These are phyloP conservation scores for Kazachstania taianensis DNA, from an alignment of 805 yeast species.

Conservation along the genomic window DNA sequence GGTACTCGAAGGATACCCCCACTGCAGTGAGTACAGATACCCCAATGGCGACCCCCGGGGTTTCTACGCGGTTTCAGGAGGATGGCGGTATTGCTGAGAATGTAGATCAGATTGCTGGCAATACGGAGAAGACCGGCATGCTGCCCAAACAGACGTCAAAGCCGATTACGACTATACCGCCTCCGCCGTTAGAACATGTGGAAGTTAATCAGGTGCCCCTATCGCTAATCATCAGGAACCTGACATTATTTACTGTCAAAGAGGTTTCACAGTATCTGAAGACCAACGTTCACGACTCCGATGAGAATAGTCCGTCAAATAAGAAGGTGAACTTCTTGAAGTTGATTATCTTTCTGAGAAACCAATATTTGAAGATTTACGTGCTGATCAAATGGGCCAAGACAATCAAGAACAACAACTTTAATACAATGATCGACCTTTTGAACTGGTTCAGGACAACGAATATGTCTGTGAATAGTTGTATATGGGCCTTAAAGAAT, in stretches of 20 bases:
- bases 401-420: slow-evolving; percentile 50
- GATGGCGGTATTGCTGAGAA: neutral
- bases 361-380: slow-evolving; percentile 74
- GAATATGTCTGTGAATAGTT: slow-evolving; percentile 55
- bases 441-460: slow-evolving; percentile 81
- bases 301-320: slow-evolving; percentile 24
- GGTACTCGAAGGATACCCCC: neutral
- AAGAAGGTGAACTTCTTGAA: slow-evolving; percentile 64
- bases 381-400: slow-evolving; percentile 84
- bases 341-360: slow-evolving; percentile 60
- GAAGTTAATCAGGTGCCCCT: slow-evolving; percentile 28
- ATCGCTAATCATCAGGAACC: slow-evolving; percentile 24
- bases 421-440: slow-evolving; percentile 70
- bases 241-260: slow-evolving; percentile 25
- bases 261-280: slow-evolving; percentile 29
- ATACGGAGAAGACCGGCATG: neutral
- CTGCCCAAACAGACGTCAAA: neutral
- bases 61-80: neutral
- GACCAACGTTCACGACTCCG: slow-evolving; percentile 19
- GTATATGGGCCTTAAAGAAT: slow-evolving; percentile 57
- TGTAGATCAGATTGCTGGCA: neutral
- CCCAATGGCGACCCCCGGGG: neutral
- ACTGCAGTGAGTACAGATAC: neutral
- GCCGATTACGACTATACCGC: slow-evolving; percentile 1
- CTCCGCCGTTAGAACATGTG: slow-evolving; percentile 28